Evolutionary conservation across 148 eudicot genomes (phyloP).

Genomic region (Cornus florida): DNA sequence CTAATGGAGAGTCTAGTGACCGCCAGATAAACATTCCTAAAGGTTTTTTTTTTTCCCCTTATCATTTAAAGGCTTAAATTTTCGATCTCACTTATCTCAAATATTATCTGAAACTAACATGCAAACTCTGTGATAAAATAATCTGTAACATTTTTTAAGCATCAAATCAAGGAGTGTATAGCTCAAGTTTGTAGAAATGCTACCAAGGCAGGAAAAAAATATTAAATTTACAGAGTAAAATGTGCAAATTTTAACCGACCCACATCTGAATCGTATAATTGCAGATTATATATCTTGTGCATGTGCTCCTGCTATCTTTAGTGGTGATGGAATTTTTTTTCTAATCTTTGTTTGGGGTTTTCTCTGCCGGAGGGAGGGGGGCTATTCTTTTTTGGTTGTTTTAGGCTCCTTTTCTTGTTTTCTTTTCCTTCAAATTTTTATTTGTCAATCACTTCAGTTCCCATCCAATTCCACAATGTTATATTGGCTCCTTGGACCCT

Average conservation of each 20-base stretch:
- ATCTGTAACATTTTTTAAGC: neutral
- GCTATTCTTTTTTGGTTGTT: too few species aligned
- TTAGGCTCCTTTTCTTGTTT: neutral
- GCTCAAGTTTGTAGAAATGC: neutral
- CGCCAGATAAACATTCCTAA: constrained; percentile 62
- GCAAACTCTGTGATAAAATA: neutral
- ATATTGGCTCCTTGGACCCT: neutral
- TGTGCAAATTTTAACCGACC: too few species aligned
- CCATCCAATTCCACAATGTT: too few species aligned
- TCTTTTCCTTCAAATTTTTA: neutral
- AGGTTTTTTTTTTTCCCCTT: constrained; percentile 39
- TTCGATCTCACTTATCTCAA: neutral
- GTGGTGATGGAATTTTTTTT: neutral
- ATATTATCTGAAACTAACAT: neutral
- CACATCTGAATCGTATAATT: too few species aligned
- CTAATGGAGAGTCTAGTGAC: constrained; percentile 52
- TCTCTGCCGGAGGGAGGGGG: too few species aligned
- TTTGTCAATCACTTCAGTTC: neutral
- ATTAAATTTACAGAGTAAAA: neutral
- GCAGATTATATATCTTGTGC: neutral
- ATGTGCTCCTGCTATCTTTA: neutral
- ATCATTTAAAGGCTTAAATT: too few species aligned
- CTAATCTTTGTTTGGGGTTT: too few species aligned
- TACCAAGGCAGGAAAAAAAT: neutral
- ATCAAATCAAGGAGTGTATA: neutral